Evolutionary conservation across 2,329 filamentous ascomycete species (phyloP), one percentile per base, ranked within the genome.

Genomic region (Alternaria ventricosa): DNA sequence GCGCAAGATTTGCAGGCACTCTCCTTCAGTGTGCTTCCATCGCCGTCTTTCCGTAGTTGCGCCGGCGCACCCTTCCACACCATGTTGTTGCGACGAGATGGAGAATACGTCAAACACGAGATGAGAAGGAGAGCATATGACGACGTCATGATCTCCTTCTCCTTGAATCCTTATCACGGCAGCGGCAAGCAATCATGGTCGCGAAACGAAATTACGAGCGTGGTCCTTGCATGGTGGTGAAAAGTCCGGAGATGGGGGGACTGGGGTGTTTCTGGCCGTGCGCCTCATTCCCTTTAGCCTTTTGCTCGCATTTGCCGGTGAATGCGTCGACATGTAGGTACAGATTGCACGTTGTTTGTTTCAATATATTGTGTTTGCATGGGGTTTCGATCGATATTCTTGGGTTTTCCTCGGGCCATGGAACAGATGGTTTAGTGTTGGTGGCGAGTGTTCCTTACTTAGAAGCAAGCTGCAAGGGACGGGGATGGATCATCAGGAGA

Each of bases 161-260:
- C 49, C 49, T 41, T 36, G 49, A 53, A 15, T 53, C 41, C 44
- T 61, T 59, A 62, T 62, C 60, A 36, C 47, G 45, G 43, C 43
- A 25, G 47, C 47, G 53, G 43, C 30, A 25, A 46, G 60, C 46
- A 54, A 58, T 54, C 55, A 20, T 51, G 15, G 36, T 41, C 18
- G 55, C 60, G 41, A 59, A 62, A 45, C 60, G 60, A 62, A 23
- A 54, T 62, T 62, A 49, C 45, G 36, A 57, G 41, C 36, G 53
- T 54, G 55, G 60, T 33, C 36, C 45, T 41, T 57, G 55, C 36
- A 41, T 18, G 36, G 25, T 47, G 56, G 49, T 45, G 57, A 41
- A 23, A 41, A 44, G 53, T 62, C 46, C 47, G 41, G 27, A 58
- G 60, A 62, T 60, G 57, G 57, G 30, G 49, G 51, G 60, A 59